Conservation (phyloP, 345 rosid genomes). For the Arabidopsis arenosa region DNA sequence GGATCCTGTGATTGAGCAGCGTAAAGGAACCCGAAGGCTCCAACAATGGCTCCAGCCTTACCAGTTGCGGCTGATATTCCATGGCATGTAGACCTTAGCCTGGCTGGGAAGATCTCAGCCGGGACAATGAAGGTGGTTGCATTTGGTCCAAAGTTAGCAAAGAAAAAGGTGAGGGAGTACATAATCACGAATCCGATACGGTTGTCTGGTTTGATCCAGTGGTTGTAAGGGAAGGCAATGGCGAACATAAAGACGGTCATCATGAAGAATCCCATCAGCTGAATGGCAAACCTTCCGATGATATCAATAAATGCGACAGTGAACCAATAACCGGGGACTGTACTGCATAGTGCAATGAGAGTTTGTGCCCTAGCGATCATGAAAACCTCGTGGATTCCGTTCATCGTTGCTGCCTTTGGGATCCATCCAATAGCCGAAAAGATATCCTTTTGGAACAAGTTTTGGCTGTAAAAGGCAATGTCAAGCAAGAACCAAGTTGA, state of each 20-base stretch:
- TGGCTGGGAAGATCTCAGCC: conserved; percentile 72
- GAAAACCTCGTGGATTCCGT: conserved; percentile 61
- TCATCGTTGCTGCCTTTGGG: conserved; percentile 63
- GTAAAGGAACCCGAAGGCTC: conserved; percentile 71
- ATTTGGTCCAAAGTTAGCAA: conserved; percentile 76
- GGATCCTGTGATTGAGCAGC: conserved; percentile 50
- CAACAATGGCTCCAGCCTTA: conserved; percentile 69
- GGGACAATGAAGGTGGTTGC: conserved; percentile 75
- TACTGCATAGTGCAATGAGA: conserved; percentile 67
- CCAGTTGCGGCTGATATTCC: conserved; percentile 78
- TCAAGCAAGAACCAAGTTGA: conserved; percentile 50
- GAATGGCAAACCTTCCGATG: conserved; percentile 66
- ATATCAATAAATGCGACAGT: conserved; percentile 61
- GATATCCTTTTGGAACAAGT: conserved; percentile 72
- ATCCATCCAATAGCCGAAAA: conserved; percentile 71
- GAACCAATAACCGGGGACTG: conserved; percentile 78
- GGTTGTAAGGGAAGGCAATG: conserved; percentile 67
- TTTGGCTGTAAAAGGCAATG: conserved; percentile 69
- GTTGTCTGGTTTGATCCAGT: conserved; percentile 58
- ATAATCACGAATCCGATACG: conserved; percentile 61
- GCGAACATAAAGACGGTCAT: conserved; percentile 81
- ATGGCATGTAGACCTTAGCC: conserved; percentile 73
- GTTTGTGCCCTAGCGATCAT: conserved; percentile 67
- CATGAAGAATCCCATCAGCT: conserved; percentile 72
- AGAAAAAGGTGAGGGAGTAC: conserved; percentile 74